Percentiles rank a stretch among this genome's conserved stretches.
Conservation (phyloP, 352 stramenopile genomes). For the Pseudoperonospora humuli region DNA sequence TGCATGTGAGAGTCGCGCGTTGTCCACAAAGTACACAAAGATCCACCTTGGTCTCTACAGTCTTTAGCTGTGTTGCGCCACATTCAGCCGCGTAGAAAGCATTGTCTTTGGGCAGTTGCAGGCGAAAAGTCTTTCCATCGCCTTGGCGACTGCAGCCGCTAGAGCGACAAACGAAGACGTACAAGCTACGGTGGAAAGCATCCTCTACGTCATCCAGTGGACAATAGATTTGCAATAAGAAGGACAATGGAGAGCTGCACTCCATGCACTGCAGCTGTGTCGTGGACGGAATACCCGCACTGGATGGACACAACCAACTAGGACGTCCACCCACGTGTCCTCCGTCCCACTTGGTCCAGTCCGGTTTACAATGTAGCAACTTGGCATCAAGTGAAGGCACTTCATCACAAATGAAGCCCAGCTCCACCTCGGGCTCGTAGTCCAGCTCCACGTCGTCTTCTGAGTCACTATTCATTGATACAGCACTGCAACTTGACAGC, state of each 20-base stretch:
- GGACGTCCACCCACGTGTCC: constrained; percentile 86
- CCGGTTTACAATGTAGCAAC: constrained; percentile 35
- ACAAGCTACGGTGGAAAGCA: constrained; percentile 91
- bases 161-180: constrained; percentile 88
- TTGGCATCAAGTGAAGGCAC: constrained; percentile 14
- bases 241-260: constrained; percentile 50
- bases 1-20: constrained; percentile 59
- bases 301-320: constrained; percentile 77
- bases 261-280: constrained; percentile 40
- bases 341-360: constrained; percentile 90
- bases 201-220: constrained; percentile 78
- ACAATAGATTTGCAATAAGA: constrained; percentile 91
- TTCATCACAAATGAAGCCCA: constrained; percentile 57
- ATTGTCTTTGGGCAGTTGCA: constrained; percentile 87
- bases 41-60: constrained; percentile 4
- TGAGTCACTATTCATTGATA: constrained; percentile 25
- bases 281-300: constrained; percentile 25
- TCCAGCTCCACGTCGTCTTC: constrained; percentile 36
- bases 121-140: constrained; percentile 68
- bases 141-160: constrained; percentile 44
- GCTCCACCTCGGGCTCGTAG: constrained; percentile 50
- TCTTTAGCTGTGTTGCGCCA: constrained; percentile 21
- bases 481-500: neutral
- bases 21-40: constrained; percentile 60
- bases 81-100: constrained; percentile 77